phyloP scores from a whole-genome alignment of 2,329 filamentous ascomycete genomes.

The Didymella keratinophila region DNA sequence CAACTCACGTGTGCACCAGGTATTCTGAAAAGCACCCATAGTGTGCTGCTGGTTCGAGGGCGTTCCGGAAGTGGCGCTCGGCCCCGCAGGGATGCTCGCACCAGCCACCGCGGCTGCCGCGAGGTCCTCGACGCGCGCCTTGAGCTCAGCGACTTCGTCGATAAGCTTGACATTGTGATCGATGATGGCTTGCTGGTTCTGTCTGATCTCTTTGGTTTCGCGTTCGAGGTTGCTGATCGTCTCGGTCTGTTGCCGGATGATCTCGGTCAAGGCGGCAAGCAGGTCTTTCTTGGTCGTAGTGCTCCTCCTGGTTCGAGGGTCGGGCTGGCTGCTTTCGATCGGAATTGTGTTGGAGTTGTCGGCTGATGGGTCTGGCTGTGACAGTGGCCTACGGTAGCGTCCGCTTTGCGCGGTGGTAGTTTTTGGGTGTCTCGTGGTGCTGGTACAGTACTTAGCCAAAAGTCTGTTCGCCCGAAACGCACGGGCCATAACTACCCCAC shows the following conservation, averaged over 20 bases:
- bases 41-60: neutral
- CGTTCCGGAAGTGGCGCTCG: neutral
- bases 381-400: neutral
- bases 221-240: neutral
- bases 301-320: neutral
- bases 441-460: no score
- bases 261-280: neutral
- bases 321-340: neutral
- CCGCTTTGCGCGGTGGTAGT: neutral
- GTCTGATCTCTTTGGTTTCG: neutral
- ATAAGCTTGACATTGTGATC: neutral
- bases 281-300: neutral
- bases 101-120: neutral
- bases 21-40: no score
- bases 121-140: neutral
- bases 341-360: neutral
- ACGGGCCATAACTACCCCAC: no score
- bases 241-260: neutral
- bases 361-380: neutral
- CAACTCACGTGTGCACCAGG: no score
- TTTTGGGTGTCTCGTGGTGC: neutral
- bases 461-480: no score
- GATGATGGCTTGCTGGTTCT: neutral
- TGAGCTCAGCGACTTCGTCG: slow-evolving; percentile 2
- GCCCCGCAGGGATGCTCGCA: neutral